These are phyloP conservation scores for Crataegus laevigata DNA, from an alignment of 306 rosid genomes.

Conservation along the genomic window DNA sequence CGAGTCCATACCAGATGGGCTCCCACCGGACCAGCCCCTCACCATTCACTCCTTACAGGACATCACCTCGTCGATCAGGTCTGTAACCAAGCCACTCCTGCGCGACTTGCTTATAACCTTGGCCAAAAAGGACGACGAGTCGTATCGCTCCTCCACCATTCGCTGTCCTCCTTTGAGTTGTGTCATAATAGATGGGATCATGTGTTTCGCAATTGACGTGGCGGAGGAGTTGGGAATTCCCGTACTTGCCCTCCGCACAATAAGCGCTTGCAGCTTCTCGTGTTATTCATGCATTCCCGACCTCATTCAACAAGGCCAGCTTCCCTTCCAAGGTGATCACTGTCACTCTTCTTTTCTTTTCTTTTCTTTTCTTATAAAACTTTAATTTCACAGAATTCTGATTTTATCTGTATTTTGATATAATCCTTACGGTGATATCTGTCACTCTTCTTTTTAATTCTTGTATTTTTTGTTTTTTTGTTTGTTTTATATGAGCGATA, in stretches of 20 bases:
- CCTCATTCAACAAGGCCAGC: not conserved
- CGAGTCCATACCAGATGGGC: not conserved
- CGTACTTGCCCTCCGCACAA: not conserved
- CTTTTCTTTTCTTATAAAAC: not conserved
- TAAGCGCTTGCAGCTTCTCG: not conserved
- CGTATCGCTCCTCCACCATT: too few relatives aligned
- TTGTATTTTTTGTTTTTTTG: too few relatives aligned
- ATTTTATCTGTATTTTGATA: too few relatives aligned
- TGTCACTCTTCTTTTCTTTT: not conserved
- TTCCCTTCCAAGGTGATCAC: not conserved
- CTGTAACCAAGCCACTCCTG: not conserved
- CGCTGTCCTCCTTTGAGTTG: not conserved
- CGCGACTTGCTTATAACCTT: not conserved
- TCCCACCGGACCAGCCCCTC: not conserved
- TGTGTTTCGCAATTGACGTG: not conserved
- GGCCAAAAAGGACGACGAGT: not conserved
- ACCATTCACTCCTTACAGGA: not conserved
- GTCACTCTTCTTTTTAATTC: too few relatives aligned
- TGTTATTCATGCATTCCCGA: not conserved
- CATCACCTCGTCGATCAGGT: not conserved
- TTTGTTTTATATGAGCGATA: too few relatives aligned
- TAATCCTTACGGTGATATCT: too few relatives aligned
- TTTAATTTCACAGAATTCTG: not conserved
- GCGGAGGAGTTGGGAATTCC: not conserved
- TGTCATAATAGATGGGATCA: not conserved